Evolutionary conservation across 257 asterid species (phyloP).

Genomic region (Misopates orontium): DNA sequence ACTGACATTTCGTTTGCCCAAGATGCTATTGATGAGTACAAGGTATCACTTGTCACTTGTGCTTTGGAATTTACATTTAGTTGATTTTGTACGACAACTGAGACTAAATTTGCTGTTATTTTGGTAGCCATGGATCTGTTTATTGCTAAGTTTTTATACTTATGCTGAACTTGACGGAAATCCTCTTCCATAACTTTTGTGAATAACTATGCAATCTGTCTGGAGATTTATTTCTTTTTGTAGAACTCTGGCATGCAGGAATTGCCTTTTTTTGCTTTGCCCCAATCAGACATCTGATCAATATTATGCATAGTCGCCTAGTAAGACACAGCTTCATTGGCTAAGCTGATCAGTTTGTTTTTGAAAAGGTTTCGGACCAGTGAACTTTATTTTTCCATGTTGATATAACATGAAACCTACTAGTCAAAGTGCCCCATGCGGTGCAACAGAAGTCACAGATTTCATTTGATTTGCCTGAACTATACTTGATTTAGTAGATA

Average conservation of each 20-base stretch:
- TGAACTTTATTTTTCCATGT: not conserved
- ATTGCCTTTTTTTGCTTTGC: not conserved
- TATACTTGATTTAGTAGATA: not conserved
- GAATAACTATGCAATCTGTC: slow-evolving; percentile 2
- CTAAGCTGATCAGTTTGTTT: slow-evolving; percentile 3
- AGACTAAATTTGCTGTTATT: slow-evolving; percentile 21
- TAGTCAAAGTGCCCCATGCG: too few relatives aligned
- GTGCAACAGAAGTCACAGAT: not conserved
- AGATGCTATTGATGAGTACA: slow-evolving; percentile 93
- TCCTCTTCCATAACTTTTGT: not conserved
- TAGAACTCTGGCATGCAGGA: not conserved
- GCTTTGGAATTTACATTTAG: slow-evolving; percentile 19
- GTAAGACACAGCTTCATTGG: not conserved
- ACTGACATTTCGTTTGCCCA: slow-evolving; percentile 85
- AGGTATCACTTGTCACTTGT: slow-evolving; percentile 47
- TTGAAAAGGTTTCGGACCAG: not conserved
- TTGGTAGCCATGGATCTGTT: not conserved
- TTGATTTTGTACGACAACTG: slow-evolving; percentile 25
- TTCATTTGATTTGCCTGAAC: slow-evolving; percentile 11
- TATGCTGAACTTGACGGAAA: not conserved
- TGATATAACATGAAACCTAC: too few relatives aligned
- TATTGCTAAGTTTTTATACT: slow-evolving; percentile 1
- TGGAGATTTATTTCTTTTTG: not conserved
- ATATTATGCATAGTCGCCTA: not conserved
- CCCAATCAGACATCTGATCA: not conserved